Percentiles rank a stretch among this genome's conserved stretches.
phyloP scores from a whole-genome alignment of 768 basidiomycete genomes.

The Erythrobasidium yunnanense region DNA sequence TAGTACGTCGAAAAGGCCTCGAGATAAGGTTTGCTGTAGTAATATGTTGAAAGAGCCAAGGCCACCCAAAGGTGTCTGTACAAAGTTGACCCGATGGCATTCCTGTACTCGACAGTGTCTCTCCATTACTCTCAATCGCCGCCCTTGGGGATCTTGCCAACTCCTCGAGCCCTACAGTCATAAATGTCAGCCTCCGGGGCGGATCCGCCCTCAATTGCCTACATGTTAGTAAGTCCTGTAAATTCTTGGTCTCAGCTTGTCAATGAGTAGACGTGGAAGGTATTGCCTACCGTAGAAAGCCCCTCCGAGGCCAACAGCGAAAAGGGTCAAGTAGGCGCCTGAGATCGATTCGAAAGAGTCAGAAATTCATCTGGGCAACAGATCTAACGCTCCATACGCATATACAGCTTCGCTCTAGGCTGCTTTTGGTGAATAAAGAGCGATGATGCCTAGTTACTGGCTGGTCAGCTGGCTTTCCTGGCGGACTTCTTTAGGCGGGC shows the following conservation, averaged over 20 bases:
- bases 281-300: conserved; percentile 13
- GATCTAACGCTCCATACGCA: too few relatives aligned
- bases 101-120: too few relatives aligned
- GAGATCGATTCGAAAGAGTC: too few relatives aligned
- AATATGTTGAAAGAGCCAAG: too few relatives aligned
- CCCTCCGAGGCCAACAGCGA: conserved; percentile 24
- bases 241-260: too few relatives aligned
- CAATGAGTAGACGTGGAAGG: too few relatives aligned
- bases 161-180: background rate
- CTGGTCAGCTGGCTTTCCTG: background rate
- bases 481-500: background rate
- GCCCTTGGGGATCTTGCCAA: background rate
- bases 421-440: conserved; percentile 18
- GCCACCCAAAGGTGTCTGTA: too few relatives aligned
- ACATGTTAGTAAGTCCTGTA: too few relatives aligned
- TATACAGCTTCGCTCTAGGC: background rate
- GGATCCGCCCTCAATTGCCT: background rate
- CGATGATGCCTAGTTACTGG: background rate
- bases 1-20: too few relatives aligned
- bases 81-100: too few relatives aligned
- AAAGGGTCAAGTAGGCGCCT: conserved; percentile 28
- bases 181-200: background rate
- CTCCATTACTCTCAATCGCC: background rate
- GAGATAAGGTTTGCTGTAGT: too few relatives aligned
- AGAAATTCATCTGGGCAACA: too few relatives aligned